Evolutionary conservation across 1,284 basidiomycete genomes (phyloP).

Genomic region (Austroboletus niveus): DNA sequence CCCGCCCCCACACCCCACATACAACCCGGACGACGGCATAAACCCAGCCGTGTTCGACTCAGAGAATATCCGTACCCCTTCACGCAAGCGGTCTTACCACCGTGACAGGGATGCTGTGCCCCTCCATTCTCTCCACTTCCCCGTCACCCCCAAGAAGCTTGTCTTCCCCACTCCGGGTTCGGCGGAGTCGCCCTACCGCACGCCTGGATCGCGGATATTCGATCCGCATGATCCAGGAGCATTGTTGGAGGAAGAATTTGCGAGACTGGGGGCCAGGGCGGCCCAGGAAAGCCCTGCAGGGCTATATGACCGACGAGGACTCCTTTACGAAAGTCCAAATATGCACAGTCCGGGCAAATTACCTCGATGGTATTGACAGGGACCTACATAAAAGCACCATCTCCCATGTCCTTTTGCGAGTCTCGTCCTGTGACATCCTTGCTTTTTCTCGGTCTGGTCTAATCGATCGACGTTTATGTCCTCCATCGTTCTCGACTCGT

Average conservation of each 20-base stretch:
- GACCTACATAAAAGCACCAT: too few relatives aligned
- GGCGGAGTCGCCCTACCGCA: constrained; percentile 55
- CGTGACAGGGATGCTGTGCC: constrained; percentile 27
- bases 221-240: constrained; percentile 68
- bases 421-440: too few relatives aligned
- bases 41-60: constrained; percentile 36
- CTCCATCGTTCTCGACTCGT: too few relatives aligned
- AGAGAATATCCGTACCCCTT: constrained; percentile 53
- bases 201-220: constrained; percentile 52
- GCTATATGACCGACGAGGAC: constrained; percentile 47
- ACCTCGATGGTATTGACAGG: constrained; percentile 43
- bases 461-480: too few relatives aligned
- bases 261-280: constrained; percentile 42
- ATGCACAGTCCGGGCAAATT: constrained; percentile 44
- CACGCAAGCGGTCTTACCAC: constrained; percentile 43
- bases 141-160: constrained; percentile 58
- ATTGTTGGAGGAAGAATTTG: constrained; percentile 65
- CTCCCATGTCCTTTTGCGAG: too few relatives aligned
- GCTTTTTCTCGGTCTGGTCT: too few relatives aligned
- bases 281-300: constrained; percentile 56
- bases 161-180: constrained; percentile 39
- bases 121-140: constrained; percentile 33
- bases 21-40: constrained; percentile 36
- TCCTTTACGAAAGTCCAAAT: constrained; percentile 65
- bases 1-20: constrained; percentile 51